These are phyloP conservation scores for Byssochlamys sp. DNA, from an alignment of 2,329 filamentous ascomycete species.

Conservation along the genomic window DNA sequence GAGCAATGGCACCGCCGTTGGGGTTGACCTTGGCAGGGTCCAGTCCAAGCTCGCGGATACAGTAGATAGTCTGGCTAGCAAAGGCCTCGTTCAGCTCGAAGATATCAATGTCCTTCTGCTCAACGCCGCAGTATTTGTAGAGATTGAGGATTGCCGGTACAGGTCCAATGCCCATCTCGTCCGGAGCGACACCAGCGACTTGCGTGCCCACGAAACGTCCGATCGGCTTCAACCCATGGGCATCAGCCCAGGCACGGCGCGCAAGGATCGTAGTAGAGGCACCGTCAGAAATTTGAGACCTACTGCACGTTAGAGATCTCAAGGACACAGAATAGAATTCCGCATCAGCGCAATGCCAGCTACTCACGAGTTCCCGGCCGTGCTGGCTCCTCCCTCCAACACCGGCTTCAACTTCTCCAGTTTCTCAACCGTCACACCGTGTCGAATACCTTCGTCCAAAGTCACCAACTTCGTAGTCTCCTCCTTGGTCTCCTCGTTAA, in stretches of 20 bases:
- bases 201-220: constrained; percentile 87
- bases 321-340: not conserved
- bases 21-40: constrained; percentile 66
- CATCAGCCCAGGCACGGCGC: constrained; percentile 76
- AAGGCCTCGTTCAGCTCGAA: constrained; percentile 93
- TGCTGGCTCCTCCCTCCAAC: constrained; percentile 73
- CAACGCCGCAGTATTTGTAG: constrained; percentile 62
- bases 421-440: constrained; percentile 70
- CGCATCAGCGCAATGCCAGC: not conserved
- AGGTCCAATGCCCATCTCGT: constrained; percentile 77
- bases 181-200: constrained; percentile 72
- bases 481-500: constrained; percentile 62
- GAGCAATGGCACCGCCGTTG: constrained; percentile 80
- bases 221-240: constrained; percentile 73
- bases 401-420: constrained; percentile 74
- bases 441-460: constrained; percentile 73
- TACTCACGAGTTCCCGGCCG: constrained; percentile 50
- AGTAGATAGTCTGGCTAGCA: constrained; percentile 90
- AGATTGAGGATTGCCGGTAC: constrained; percentile 62
- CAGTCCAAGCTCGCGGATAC: constrained; percentile 55
- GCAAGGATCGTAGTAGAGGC: constrained; percentile 75
- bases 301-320: not conserved
- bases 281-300: constrained; percentile 32
- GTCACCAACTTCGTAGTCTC: constrained; percentile 51
- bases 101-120: constrained; percentile 70